Base-by-base conservation (phyloP, 352 stramenopile species). In the Blastocystis sp. region DNA sequence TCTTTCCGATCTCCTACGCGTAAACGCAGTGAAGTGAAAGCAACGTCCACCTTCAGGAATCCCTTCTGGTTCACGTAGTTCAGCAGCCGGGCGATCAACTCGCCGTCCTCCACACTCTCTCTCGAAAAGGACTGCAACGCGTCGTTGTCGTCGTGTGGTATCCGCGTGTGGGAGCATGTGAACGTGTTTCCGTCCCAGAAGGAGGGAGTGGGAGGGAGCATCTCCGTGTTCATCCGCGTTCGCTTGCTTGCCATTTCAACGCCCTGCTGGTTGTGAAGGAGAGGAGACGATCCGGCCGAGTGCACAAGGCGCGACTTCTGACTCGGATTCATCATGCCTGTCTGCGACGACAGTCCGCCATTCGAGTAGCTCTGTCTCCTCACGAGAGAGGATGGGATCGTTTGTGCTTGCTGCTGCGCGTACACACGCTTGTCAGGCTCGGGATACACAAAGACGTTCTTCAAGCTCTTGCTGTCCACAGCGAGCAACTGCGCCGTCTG, bases 401-500 rank as follows among this genome's bases (percentile, higher is more conserved):
- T n/a, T 16, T 55, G 45, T 16, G 45, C 45, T 16, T 55, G 45
- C 45, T 55, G 45, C 45, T 55, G 45, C 45, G 45, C 9, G 45
- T 55, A 55, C 6, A 6, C 16, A 50, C 31, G 37, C 29, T 78
- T 61, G 21, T 80, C 69, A 2, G 31, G 24, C 3, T 80, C 69
- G 6, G 39, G 69, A 16, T 62, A 80, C 6, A 80, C 69, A 29
- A 80, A 61, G 26, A 63, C 26, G 21, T 29, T 63, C 21, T 51
- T n/a, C 21, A 80, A 35, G 24, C 19, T 62, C 1, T 80, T 45
- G 19, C 50, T 80, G 21, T 62, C 45, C 1, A 80, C 69, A 9
- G 69, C 24, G 31, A 80, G 35, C 2, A 80, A 29, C 35, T 80
- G 45, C 21, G 37, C 69, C 19, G 37, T 80, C 55, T 80, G 24